Base-by-base conservation (phyloP, 768 basidiomycete genomes). In the Boletus speciosus region DNA sequence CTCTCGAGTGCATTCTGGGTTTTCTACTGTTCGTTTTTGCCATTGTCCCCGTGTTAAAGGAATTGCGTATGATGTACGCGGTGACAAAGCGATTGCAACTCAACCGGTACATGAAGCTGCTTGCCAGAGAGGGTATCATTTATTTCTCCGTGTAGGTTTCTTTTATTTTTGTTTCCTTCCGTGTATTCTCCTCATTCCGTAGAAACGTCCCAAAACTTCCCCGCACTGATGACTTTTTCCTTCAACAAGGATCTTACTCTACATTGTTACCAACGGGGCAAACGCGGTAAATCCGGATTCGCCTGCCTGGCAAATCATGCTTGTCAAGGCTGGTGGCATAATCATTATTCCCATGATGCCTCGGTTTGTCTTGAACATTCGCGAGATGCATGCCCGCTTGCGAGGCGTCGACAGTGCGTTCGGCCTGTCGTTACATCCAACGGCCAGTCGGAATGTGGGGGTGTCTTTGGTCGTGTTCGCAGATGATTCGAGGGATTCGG, bases 131-230 rank as follows among this genome's bases (percentile, higher is more conserved):
- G 9, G 53, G 54, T 1, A 31, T 58, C 1, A 14, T 45, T n/a
- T 58, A 55, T 27, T 55, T 58, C 34, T 19, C 19, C 19, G 19
- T 19, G 19, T 54, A 32, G 1, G 56, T 47, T 15, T 19, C 19
- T 19, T 19, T 19, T 19, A 19, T 19, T 19, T 19, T 19, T 19
- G 19, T 19, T 19, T 19, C 19, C 19, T 19, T 19, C 19, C 19
- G 19, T 19, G 19, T 19, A 19, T 19, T 19, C 19, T 19, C 19
- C 19, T 19, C 19, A 19, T 19, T 19, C 19, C 19, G 19, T 19
- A 19, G 19, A 19, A 19, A 19, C 19, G 19, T 19, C 19, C 19
- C 19, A 19, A 19, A 19, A 19, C 19, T 19, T 19, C 19, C 19
- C 19, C 19, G 19, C 19, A 19, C 19, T 19, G 19, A 19, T 19